Evolutionary conservation across 257 asterid genomes (phyloP).

Genomic region (Marsdenia floribunda): DNA sequence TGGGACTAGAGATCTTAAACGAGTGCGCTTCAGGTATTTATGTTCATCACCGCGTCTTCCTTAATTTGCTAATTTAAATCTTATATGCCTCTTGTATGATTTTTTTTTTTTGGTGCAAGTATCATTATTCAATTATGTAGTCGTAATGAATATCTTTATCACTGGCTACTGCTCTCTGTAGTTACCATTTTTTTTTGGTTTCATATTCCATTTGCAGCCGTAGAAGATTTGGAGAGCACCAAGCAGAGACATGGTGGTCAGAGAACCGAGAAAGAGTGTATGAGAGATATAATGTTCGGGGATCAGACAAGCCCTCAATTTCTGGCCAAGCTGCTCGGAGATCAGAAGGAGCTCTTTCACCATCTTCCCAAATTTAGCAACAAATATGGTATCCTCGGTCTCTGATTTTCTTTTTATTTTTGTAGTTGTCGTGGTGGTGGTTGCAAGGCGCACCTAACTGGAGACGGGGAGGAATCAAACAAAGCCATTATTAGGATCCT

Average conservation of each 20-base stretch:
- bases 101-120: not conserved
- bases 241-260: conserved; percentile 99
- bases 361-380: conserved; percentile 65
- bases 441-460: conserved; percentile 6
- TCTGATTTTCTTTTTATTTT: not conserved
- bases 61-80: not conserved
- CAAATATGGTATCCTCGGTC: conserved; percentile 4
- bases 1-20: conserved; percentile 93
- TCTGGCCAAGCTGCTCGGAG: conserved; percentile 61
- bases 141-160: not conserved
- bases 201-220: conserved; percentile 42
- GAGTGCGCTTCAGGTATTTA: conserved; percentile 91
- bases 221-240: conserved; percentile 96
- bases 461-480: conserved; percentile 9
- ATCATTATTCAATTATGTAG: not conserved
- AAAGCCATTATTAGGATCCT: conserved; percentile 4
- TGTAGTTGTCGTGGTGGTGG: conserved; percentile 17
- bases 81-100: not conserved
- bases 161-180: not conserved
- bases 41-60: not conserved
- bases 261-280: conserved; percentile 94
- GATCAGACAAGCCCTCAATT: conserved; percentile 77
- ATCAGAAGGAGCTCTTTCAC: conserved; percentile 70
- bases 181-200: not conserved
- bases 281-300: conserved; percentile 78